These are phyloP conservation scores for Blastobotrys malaysiensis DNA, from an alignment of 1,139 yeast species.

Conservation along the genomic window DNA sequence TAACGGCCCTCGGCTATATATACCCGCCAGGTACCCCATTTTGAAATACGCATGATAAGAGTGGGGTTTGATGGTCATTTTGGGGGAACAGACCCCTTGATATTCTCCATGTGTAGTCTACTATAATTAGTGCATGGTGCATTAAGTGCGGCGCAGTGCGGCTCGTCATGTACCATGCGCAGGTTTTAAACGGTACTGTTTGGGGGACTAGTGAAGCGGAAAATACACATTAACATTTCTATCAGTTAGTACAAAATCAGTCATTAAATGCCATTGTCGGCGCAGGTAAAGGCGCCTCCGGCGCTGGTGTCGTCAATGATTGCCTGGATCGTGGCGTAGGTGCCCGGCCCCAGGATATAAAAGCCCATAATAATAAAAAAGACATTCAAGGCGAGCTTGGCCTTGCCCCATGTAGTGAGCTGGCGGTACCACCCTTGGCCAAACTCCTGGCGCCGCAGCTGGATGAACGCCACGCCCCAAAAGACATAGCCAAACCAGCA, in stretches of 20 bases:
- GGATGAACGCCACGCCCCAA: constrained; percentile 59
- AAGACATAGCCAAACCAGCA: constrained; percentile 63
- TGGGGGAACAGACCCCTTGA: too few species aligned
- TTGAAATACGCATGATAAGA: too few species aligned
- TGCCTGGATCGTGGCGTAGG: constrained; percentile 50
- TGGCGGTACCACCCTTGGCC: constrained; percentile 29
- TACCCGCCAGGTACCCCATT: too few species aligned
- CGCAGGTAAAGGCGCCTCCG: constrained; percentile 48
- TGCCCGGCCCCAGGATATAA: constrained; percentile 55
- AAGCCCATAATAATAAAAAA: constrained; percentile 43
- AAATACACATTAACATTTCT: too few species aligned
- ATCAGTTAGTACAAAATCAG: neutral
- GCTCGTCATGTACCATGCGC: too few species aligned
- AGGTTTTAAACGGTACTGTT: too few species aligned
- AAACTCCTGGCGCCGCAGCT: constrained; percentile 26
- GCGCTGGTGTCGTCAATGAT: constrained; percentile 44
- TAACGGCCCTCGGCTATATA: neutral
- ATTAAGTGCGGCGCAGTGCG: too few species aligned
- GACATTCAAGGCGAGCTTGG: constrained; percentile 35
- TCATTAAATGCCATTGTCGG: constrained; percentile 6
- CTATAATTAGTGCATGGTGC: too few species aligned
- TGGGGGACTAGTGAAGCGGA: too few species aligned
- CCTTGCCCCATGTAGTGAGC: constrained; percentile 23
- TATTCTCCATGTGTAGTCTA: too few species aligned
- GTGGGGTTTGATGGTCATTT: too few species aligned